Evolutionary conservation across 257 asterid genomes (phyloP).

Genomic region (Salvia hispanica): DNA sequence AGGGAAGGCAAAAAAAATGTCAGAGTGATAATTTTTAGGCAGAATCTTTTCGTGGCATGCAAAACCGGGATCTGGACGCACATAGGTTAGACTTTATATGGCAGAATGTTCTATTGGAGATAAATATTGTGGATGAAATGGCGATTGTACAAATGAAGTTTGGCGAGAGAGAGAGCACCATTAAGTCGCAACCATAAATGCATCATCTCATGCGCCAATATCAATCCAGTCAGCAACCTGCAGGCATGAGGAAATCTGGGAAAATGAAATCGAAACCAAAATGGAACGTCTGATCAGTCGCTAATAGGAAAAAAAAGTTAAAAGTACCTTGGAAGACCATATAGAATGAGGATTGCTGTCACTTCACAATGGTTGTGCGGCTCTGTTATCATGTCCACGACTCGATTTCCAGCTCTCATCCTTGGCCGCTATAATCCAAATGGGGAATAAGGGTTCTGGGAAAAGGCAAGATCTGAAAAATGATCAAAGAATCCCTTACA

Average conservation of each 20-base stretch:
- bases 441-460: slow-evolving; percentile 12
- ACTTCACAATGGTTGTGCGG: slow-evolving; percentile 84
- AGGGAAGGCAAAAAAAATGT: not conserved
- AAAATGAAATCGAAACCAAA: slow-evolving; percentile 6
- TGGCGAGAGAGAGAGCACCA: slow-evolving; percentile 43
- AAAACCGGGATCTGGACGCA: no score
- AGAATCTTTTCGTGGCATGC: no score
- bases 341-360: slow-evolving; percentile 84
- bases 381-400: slow-evolving; percentile 66
- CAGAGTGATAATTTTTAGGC: no score
- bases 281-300: not conserved
- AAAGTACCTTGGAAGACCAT: slow-evolving; percentile 89
- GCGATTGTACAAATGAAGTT: not conserved
- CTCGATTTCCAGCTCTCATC: slow-evolving; percentile 62
- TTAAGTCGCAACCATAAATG: slow-evolving; percentile 91
- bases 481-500: slow-evolving; percentile 45
- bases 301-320: not conserved
- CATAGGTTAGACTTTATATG: not conserved
- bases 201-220: slow-evolving; percentile 97
- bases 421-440: slow-evolving; percentile 55
- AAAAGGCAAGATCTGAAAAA: slow-evolving; percentile 6
- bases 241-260: slow-evolving; percentile 4
- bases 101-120: not conserved
- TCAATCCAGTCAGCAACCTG: slow-evolving; percentile 86
- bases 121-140: not conserved